These are phyloP conservation scores for Paraphoma chrysanthemicola DNA, from an alignment of 2,329 filamentous ascomycete genomes.

Conservation along the genomic window DNA sequence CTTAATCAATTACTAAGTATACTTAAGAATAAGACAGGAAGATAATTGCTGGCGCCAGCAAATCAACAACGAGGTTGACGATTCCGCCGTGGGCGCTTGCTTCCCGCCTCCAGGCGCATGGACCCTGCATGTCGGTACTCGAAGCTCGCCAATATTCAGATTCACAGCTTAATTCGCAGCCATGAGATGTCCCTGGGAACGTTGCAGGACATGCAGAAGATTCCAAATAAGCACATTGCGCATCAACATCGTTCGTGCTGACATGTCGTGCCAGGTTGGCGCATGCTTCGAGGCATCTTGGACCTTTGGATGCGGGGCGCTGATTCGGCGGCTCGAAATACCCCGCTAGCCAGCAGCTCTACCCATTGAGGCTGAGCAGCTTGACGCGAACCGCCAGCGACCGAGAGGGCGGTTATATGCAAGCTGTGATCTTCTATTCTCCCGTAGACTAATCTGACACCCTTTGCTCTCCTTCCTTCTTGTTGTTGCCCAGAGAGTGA, in stretches of 20 bases:
- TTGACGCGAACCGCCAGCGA: constrained; percentile 23
- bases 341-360: constrained; percentile 41
- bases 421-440: constrained; percentile 22
- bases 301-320: constrained; percentile 16
- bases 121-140: background rate
- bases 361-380: constrained; percentile 43
- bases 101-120: constrained; percentile 2
- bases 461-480: constrained; percentile 3
- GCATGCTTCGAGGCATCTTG: constrained; percentile 6
- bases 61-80: constrained; percentile 10
- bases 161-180: background rate
- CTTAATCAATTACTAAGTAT: too few relatives aligned
- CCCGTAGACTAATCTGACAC: constrained; percentile 12
- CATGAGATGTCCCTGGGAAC: too few relatives aligned
- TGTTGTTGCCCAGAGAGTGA: background rate
- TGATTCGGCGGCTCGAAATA: constrained; percentile 37
- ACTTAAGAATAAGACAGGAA: background rate
- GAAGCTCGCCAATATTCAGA: background rate
- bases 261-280: constrained; percentile 21
- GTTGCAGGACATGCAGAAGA: background rate
- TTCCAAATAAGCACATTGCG: background rate
- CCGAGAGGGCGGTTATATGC: constrained; percentile 26
- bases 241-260: constrained; percentile 1
- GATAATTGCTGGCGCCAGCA: constrained; percentile 8
- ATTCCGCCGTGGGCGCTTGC: constrained; percentile 22